Conservation (phyloP, 352 stramenopile species). For the Phytopythium montanum region DNA sequence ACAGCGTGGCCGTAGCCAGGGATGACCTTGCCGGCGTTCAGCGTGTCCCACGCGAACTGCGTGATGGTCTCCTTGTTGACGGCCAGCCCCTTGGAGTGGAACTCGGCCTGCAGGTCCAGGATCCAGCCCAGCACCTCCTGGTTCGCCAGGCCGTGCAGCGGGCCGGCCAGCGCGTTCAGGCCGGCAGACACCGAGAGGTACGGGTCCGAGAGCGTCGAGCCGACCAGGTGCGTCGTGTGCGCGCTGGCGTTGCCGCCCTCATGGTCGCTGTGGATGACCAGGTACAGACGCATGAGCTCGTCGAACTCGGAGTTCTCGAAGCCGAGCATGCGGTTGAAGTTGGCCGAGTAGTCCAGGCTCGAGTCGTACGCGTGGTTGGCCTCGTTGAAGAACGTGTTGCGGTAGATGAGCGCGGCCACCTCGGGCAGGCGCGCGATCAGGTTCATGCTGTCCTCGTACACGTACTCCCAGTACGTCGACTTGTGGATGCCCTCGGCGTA, state of each 20-base stretch:
- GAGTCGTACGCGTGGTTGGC: constrained; percentile 90
- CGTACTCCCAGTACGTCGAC: constrained; percentile 97
- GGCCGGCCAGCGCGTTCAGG: constrained; percentile 97
- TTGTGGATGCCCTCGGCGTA: constrained; percentile 97
- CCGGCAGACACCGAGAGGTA: constrained; percentile 97
- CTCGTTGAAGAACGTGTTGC: constrained; percentile 98
- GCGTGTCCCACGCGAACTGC: constrained; percentile 98
- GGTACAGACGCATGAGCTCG: constrained; percentile 99
- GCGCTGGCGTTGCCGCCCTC: constrained; percentile 98
- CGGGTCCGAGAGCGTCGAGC: constrained; percentile 96
- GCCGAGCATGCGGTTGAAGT: constrained; percentile 98
- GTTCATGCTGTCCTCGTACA: constrained; percentile 98
- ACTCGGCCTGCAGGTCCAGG: constrained; percentile 94
- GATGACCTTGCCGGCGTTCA: constrained; percentile 99
- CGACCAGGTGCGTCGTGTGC: constrained; percentile 98
- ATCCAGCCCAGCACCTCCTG: constrained; percentile 97
- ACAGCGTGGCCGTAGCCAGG: constrained; percentile 98
- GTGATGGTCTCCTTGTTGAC: constrained; percentile 99
- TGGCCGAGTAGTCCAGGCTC: constrained; percentile 97
- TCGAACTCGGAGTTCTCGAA: constrained; percentile 96
- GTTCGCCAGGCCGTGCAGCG: constrained; percentile 98
- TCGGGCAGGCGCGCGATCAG: constrained; percentile 97
- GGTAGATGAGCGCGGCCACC: constrained; percentile 98
- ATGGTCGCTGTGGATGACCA: constrained; percentile 99
- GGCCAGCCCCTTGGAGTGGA: constrained; percentile 93